Evolutionary conservation across 305 asterid species (phyloP).

Genomic region (Solanum hybrid): DNA sequence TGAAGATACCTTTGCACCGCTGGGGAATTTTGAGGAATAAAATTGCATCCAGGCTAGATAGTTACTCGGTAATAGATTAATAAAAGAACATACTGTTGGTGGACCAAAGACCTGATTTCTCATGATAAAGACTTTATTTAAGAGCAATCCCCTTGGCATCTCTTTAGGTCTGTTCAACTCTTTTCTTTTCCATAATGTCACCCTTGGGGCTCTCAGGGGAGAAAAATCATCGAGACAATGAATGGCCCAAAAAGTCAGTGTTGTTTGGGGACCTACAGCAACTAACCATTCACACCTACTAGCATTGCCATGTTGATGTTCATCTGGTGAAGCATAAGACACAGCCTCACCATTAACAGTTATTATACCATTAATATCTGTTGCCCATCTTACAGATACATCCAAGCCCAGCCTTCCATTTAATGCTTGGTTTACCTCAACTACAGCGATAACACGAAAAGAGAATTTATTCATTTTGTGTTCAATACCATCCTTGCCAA

Average conservation of each 20-base stretch:
- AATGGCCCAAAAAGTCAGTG: constrained; percentile 65
- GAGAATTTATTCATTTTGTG: constrained; percentile 37
- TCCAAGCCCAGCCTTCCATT: constrained; percentile 59
- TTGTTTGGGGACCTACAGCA: constrained; percentile 66
- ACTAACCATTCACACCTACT: constrained; percentile 90
- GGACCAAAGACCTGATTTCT: constrained; percentile 67
- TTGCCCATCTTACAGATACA: constrained; percentile 68
- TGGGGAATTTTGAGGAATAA: constrained; percentile 37
- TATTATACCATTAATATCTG: constrained; percentile 52
- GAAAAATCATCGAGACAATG: constrained; percentile 93
- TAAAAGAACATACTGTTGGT: constrained; percentile 58
- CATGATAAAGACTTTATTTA: constrained; percentile 48
- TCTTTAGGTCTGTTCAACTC: constrained; percentile 31
- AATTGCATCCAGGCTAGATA: constrained; percentile 62
- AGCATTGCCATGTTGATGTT: constrained; percentile 47
- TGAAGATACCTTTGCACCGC: constrained; percentile 28
- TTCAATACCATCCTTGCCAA: constrained; percentile 57
- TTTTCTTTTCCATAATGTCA: constrained; percentile 72
- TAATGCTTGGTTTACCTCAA: constrained; percentile 69
- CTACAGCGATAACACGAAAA: constrained; percentile 65
- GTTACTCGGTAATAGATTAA: constrained; percentile 57
- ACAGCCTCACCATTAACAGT: constrained; percentile 32
- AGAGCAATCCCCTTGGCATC: constrained; percentile 37
- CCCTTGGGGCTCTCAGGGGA: constrained; percentile 88
- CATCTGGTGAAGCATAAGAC: constrained; percentile 40